Evolutionary conservation across 805 yeast genomes (phyloP).

Genomic region (Kuraishia piskuri): DNA sequence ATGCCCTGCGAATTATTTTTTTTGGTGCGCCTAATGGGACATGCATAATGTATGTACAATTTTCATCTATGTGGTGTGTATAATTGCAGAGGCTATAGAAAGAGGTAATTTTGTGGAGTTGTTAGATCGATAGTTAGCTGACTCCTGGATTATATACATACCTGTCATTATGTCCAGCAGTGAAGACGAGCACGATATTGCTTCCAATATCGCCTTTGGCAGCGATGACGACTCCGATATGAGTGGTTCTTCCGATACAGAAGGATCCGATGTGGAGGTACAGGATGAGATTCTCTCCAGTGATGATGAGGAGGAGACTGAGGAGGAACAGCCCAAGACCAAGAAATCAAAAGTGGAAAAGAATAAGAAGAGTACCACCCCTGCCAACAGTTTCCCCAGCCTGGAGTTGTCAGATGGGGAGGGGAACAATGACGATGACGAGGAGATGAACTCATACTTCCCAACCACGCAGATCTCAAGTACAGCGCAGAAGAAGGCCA

Average conservation of each 20-base stretch:
- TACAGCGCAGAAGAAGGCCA: slow-evolving; percentile 45
- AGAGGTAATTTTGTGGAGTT: too few species aligned
- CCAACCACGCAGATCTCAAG: slow-evolving; percentile 19
- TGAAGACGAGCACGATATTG: slow-evolving; percentile 50
- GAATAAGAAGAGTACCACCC: slow-evolving; percentile 8
- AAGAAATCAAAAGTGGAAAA: slow-evolving; percentile 15
- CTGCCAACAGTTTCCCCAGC: slow-evolving; percentile 21
- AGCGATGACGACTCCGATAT: slow-evolving; percentile 9
- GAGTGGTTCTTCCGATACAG: slow-evolving; percentile 8
- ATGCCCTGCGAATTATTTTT: slow-evolving; percentile 8
- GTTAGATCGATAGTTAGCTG: too few species aligned
- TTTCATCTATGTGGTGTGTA: neutral
- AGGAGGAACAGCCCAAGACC: slow-evolving; percentile 21
- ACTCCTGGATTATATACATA: neutral
- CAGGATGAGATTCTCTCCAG: slow-evolving; percentile 47
- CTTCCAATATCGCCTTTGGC: slow-evolving; percentile 45
- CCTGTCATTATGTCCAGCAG: slow-evolving; percentile 11
- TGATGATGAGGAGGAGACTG: slow-evolving; percentile 46
- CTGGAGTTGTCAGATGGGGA: slow-evolving; percentile 38
- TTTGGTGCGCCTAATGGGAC: neutral
- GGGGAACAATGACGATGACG: slow-evolving; percentile 15
- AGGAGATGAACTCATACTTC: slow-evolving; percentile 28
- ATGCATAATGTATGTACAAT: neutral
- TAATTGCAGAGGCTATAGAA: neutral
- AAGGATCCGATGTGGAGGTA: slow-evolving; percentile 24